Evolutionary conservation across 176 grass and related monocot species (phyloP), one percentile per base, ranked within the genome.

Genomic region (Stipa capillata): DNA sequence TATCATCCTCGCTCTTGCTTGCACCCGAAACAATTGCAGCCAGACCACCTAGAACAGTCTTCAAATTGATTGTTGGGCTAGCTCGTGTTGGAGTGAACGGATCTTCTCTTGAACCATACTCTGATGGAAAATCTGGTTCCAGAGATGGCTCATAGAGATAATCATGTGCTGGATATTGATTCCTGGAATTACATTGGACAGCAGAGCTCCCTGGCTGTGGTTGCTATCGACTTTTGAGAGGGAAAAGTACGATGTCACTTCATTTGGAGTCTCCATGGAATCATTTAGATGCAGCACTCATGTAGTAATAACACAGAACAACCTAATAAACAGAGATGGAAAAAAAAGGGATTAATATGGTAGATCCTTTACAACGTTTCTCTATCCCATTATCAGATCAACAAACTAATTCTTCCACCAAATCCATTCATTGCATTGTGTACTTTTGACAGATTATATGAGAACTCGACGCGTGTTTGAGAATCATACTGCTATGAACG

Each of bases 11-110:
- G 1, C 51, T 59, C 49, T 85, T 90, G 41, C 51, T 89, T 69
- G 63, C 33, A 11, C 92, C 78, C 0, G 74, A 75, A 17, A 95
- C 74, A 25, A 95, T 95, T 6, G 92, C 76, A 33, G 78, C 76
- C 20, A 99, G 45, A 17, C 96, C 96, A 51, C 82, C 65, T 33
- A 93, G 55, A 28, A 95, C 86, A 66, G 83, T 86, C 85, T 92
- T 90, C 63, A 95, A 51, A 55, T 93, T 95, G 41, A 99, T 88
- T 78, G 87, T 77, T 74, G 83, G 78, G 29, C 74, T 76, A 53
- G 71, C 64, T 65, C 9, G 55, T 32, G 82, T 14, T 57, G 82
- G 17, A 23, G 61, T 42, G 2, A 84, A 72, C 0, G 75, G 47
- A 11, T 93, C 82, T 36, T 78, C 52, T 44, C 40, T 53, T 50